A percentile compares a stretch with the other conserved stretches of the same genome.
These are phyloP conservation scores for Bidens hawaiensis DNA, from an alignment of 140 eudicot species.

Conservation along the genomic window DNA sequence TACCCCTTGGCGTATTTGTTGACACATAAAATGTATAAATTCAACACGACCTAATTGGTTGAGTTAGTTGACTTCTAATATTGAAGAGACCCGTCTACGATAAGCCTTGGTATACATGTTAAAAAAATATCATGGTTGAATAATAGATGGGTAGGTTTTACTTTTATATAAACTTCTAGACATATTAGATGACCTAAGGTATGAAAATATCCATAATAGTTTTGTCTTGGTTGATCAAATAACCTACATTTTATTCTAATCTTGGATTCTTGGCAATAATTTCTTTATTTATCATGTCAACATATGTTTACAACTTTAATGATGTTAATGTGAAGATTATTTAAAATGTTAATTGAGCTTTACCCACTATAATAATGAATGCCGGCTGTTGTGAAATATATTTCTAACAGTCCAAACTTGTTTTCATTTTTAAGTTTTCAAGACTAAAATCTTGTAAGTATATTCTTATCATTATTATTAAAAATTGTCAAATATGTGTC, in stretches of 20 bases:
- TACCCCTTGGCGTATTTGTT: not conserved
- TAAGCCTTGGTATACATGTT: not conserved
- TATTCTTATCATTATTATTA: not conserved
- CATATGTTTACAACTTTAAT: constrained; percentile 18
- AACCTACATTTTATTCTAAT: constrained; percentile 3
- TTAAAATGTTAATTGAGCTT: constrained; percentile 14
- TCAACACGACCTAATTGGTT: not conserved
- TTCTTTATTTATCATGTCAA: constrained; percentile 19
- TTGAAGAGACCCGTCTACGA: not conserved
- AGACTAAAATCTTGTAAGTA: not conserved
- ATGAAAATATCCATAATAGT: not conserved
- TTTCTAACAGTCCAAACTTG: not conserved
- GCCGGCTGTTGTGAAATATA: constrained; percentile 28
- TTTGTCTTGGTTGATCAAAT: constrained; percentile 3
- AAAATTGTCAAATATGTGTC: not conserved
- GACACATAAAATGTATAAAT: not conserved
- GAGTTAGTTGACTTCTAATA: constrained; percentile 4
- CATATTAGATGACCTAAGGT: not conserved
- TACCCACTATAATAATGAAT: constrained; percentile 14
- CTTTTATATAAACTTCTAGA: not conserved
- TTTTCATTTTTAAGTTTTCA: constrained; percentile 2
- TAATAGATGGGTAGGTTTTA: not conserved
- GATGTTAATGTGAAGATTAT: constrained; percentile 17
- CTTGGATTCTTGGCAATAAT: constrained; percentile 3
- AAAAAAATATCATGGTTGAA: not conserved